Evolutionary conservation across 148 eudicot genomes (phyloP).

Genomic region (Cornus suecica): DNA sequence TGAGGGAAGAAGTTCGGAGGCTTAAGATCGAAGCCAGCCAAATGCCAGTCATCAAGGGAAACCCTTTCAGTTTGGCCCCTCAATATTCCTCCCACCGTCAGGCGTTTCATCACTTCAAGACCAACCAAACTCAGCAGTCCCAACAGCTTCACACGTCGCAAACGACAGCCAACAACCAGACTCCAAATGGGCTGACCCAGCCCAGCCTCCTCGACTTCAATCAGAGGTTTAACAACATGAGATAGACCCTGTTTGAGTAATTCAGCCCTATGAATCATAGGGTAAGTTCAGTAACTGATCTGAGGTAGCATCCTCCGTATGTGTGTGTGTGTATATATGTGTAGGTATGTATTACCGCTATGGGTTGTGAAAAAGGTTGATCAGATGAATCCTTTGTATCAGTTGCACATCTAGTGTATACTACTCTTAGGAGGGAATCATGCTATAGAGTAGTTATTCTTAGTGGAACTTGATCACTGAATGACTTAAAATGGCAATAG

Average conservation of each 20-base stretch:
- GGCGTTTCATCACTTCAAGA: constrained; percentile 32
- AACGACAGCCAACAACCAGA: constrained; percentile 25
- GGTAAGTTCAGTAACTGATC: not conserved
- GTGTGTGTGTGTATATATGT: not conserved
- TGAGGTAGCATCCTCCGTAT: not conserved
- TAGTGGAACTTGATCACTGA: not conserved
- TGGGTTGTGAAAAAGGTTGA: not conserved
- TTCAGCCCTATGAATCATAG: not conserved
- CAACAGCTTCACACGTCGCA: constrained; percentile 50
- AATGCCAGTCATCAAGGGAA: constrained; percentile 42
- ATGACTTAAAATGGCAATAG: too few relatives aligned
- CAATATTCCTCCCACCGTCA: constrained; percentile 44
- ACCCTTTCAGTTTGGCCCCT: constrained; percentile 32
- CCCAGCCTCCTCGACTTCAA: constrained; percentile 64
- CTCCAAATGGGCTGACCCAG: constrained; percentile 37
- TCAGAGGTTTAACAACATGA: constrained; percentile 33
- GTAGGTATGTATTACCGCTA: not conserved
- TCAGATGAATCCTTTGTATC: not conserved
- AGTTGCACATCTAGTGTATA: not conserved
- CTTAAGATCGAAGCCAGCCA: constrained; percentile 79
- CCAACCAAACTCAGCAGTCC: constrained; percentile 34
- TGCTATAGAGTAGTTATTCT: not conserved
- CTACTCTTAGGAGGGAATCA: not conserved
- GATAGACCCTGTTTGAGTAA: not conserved
- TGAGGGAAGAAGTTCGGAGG: constrained; percentile 77